Percentiles rank a stretch among this genome's conserved stretches.
These are phyloP conservation scores for Fusarium sp. DNA, from an alignment of 2,329 filamentous ascomycete species.

Conservation along the genomic window DNA sequence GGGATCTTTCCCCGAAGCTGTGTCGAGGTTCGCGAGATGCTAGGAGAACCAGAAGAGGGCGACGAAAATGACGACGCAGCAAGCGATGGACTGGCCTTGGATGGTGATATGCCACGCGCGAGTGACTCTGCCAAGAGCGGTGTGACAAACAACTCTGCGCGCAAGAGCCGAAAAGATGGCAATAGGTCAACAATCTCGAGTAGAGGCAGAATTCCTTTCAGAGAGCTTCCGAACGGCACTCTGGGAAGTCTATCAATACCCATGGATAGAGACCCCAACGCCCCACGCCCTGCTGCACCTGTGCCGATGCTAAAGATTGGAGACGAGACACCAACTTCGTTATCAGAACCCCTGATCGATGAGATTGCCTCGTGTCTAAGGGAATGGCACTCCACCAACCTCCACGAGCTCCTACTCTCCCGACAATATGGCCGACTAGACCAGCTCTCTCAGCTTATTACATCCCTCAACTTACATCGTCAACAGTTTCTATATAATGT, in stretches of 20 bases:
- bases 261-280: slow-evolving; percentile 70
- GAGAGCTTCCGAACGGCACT: slow-evolving; percentile 54
- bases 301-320: slow-evolving; percentile 98
- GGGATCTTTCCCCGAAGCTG: slow-evolving; percentile 96
- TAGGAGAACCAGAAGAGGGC: slow-evolving; percentile 76
- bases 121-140: slow-evolving; percentile 67
- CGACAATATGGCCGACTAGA: slow-evolving; percentile 85
- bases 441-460: slow-evolving; percentile 82
- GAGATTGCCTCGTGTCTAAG: slow-evolving; percentile 96
- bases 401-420: slow-evolving; percentile 89
- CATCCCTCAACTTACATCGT: slow-evolving; percentile 83
- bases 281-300: slow-evolving; percentile 84
- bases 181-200: slow-evolving; percentile 40
- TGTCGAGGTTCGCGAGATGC: slow-evolving; percentile 92
- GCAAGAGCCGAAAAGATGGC: slow-evolving; percentile 51
- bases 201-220: slow-evolving; percentile 47
- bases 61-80: slow-evolving; percentile 55
- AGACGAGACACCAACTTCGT: slow-evolving; percentile 92
- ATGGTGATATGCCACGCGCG: slow-evolving; percentile 46
- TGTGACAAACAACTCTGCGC: slow-evolving; percentile 53
- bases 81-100: slow-evolving; percentile 48
- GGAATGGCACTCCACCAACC: slow-evolving; percentile 98
- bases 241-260: slow-evolving; percentile 59
- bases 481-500: slow-evolving; percentile 95
- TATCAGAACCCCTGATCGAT: slow-evolving; percentile 90